Conservation (phyloP, 305 asterid genomes). For the Fraxinus velutina region DNA sequence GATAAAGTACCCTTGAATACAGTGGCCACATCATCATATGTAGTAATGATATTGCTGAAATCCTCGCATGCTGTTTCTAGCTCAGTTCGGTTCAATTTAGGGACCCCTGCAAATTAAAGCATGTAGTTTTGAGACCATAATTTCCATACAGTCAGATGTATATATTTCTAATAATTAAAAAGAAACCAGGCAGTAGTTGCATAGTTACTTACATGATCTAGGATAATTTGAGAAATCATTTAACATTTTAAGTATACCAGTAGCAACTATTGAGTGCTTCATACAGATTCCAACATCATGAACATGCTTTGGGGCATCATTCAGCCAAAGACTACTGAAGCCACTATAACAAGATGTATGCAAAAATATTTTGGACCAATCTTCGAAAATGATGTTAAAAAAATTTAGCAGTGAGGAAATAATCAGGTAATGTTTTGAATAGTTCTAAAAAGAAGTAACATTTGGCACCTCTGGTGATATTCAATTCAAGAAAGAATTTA, state of each 20-base stretch:
- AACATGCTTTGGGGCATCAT: not conserved
- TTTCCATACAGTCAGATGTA: not conserved
- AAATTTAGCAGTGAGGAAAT: not conserved
- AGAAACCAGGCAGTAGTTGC: not conserved
- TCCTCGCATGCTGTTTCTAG: constrained; percentile 91
- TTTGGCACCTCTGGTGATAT: not conserved
- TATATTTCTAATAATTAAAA: not conserved
- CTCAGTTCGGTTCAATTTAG: constrained; percentile 71
- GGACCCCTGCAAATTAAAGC: constrained; percentile 54
- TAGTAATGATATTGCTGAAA: constrained; percentile 68
- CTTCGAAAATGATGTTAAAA: not conserved
- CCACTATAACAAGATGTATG: not conserved
- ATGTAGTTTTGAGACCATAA: not conserved
- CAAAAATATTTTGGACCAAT: not conserved
- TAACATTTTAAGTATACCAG: not conserved
- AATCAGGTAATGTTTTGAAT: not conserved
- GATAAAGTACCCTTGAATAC: constrained; percentile 88
- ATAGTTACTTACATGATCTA: not conserved
- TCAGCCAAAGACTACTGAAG: not conserved
- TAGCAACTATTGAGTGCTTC: not conserved
- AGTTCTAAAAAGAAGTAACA: not conserved
- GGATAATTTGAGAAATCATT: not conserved
- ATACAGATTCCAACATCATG: not conserved
- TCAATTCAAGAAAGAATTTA: not conserved
- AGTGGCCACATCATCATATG: constrained; percentile 44